phyloP scores from a whole-genome alignment of 179 eudicot species.

The Pouteria campechiana region DNA sequence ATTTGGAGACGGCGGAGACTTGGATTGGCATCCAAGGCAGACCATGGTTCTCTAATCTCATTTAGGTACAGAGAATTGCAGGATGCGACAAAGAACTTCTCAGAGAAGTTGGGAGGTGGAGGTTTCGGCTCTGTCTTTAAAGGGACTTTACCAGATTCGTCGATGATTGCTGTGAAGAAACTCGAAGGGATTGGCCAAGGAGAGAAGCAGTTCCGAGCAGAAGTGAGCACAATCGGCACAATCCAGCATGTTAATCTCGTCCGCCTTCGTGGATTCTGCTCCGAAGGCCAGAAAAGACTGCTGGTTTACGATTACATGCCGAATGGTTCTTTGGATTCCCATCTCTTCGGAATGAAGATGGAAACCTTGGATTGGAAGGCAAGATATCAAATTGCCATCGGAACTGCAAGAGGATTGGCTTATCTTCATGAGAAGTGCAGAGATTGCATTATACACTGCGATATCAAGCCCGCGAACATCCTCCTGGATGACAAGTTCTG shows the following conservation, averaged over 20 bases:
- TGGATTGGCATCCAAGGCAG: constrained; percentile 5
- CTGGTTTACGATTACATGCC: constrained; percentile 60
- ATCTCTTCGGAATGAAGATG: constrained; percentile 20
- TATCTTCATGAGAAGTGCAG: constrained; percentile 5
- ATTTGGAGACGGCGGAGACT: constrained; percentile 8
- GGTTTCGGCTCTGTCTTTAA: constrained; percentile 66
- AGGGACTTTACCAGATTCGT: constrained; percentile 45
- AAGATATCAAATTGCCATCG: background rate
- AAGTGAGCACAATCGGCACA: constrained; percentile 58
- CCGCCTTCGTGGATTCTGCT: constrained; percentile 56
- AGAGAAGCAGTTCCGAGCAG: constrained; percentile 61
- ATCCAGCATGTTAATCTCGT: constrained; percentile 64
- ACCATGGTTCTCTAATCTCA: constrained; percentile 38
- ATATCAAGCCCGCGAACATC: constrained; percentile 2
- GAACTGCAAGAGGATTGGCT: background rate
- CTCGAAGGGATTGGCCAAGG: constrained; percentile 50
- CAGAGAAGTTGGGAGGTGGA: constrained; percentile 52
- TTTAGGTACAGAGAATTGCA: constrained; percentile 42
- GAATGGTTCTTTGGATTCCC: constrained; percentile 45
- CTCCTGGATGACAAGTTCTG: background rate
- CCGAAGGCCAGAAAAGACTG: constrained; percentile 33
- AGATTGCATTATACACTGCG: constrained; percentile 1
- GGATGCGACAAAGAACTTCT: constrained; percentile 50
- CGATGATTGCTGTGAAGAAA: constrained; percentile 47
- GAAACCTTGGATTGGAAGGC: constrained; percentile 5